Base-by-base conservation (phyloP, 257 asterid genomes). In the Solanum chiquidenum region DNA sequence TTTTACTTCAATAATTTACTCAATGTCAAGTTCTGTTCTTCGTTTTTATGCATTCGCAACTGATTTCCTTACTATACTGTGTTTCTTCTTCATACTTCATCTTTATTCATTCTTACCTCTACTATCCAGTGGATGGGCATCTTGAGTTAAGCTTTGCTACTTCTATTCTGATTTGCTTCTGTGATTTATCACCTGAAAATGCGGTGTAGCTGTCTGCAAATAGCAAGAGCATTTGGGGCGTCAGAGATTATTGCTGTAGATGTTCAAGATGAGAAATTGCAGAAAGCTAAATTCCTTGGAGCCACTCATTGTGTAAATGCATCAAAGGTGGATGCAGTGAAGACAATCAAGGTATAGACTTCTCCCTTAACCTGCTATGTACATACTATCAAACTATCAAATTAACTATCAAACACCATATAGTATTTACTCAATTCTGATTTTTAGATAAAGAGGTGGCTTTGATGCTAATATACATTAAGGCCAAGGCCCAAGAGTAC, bases 191-290 rank as follows among this genome's bases (percentile, higher is more conserved):
- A 93, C 91, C 88, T 76, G 34, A 88, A 88, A 89, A 90, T 8
- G n/a, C 27, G 44, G 60, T 89, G 88, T 96, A 97, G 99, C 92
- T 95, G 99, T 90, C 92, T 97, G 93, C 99, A 97, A 95, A 95
- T 97, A 90, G 99, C 99, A 82, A 92, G 94, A 89, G 99, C 99
- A 87, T 97, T 96, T 92, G 99, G 99, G 87, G 99, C 99, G 35
- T 95, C 99, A 87, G 97, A 93, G 92, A 95, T 97, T 80, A 97
- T 97, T 89, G 98, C 99, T 14, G 99, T 97, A 83, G 99, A 95
- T 94, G 94, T 97, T 82, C 98, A 93, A 87, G 99, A 97, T 85
- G 99, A 95, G 87, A 97, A 97, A 91, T 93, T 97, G 90, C 88
- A 93, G 93, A 95, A 94, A 89, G 99, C 99, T 31, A 92, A 93